phyloP scores from a whole-genome alignment of 129 eudicot species.

The Lactuca saligna region DNA sequence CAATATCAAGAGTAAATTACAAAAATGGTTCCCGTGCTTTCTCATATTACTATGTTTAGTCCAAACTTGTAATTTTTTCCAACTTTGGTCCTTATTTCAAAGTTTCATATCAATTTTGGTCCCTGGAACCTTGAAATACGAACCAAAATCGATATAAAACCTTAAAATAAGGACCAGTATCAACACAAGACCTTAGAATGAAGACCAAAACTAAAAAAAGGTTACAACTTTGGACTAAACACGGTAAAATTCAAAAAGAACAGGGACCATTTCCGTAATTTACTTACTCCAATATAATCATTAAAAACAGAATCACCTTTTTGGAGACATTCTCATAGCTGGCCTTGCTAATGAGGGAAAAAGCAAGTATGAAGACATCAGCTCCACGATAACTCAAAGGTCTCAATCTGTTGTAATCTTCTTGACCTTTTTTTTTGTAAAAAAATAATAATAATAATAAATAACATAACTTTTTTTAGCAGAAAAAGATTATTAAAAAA shows the following conservation, averaged over 20 bases:
- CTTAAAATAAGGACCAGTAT: too few species aligned
- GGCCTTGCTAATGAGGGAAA: constrained; percentile 74
- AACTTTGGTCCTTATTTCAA: background rate
- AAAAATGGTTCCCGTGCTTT: too few species aligned
- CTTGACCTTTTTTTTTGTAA: constrained; percentile 51
- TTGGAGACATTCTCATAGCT: constrained; percentile 70
- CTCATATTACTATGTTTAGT: too few species aligned
- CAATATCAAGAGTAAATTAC: too few species aligned
- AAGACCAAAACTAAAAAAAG: too few species aligned
- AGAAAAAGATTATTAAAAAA: background rate
- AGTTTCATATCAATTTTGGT: background rate
- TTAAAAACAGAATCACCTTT: constrained; percentile 36
- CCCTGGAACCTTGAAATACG: too few species aligned
- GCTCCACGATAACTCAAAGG: constrained; percentile 81
- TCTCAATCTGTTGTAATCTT: constrained; percentile 74
- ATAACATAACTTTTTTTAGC: background rate
- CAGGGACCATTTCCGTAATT: background rate
- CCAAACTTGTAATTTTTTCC: background rate
- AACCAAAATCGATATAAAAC: too few species aligned
- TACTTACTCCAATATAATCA: background rate
- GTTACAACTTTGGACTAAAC: too few species aligned
- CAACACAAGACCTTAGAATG: too few species aligned
- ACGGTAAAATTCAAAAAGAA: too few species aligned
- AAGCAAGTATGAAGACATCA: constrained; percentile 72
- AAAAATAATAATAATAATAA: background rate